Evolutionary conservation across 306 rosid genomes (phyloP).

Genomic region (Leucaena leucocephala): DNA sequence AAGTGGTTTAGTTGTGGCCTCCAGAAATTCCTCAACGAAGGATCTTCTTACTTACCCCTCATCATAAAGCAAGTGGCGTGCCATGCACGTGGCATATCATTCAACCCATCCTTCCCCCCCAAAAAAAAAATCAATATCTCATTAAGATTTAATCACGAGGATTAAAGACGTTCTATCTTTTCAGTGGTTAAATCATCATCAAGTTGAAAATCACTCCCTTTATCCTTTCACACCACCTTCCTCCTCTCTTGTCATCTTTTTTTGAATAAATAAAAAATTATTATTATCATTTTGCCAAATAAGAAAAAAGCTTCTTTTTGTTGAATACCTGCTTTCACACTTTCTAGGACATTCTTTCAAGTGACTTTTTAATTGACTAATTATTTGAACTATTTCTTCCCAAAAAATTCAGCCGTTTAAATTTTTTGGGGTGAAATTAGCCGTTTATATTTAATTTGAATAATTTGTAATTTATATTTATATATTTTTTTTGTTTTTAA

Average conservation of each 20-base stretch:
- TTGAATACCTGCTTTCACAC: not conserved
- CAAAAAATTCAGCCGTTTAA: not conserved
- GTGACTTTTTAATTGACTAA: not conserved
- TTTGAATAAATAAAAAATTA: not conserved
- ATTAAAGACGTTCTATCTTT: not conserved
- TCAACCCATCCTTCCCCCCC: not conserved
- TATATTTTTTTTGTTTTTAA: too few relatives aligned
- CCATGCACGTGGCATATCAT: conserved; percentile 4
- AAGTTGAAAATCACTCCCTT: not conserved
- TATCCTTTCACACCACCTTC: not conserved
- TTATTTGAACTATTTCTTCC: not conserved
- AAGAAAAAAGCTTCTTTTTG: not conserved
- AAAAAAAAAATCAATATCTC: not conserved
- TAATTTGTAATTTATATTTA: not conserved
- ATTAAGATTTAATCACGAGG: not conserved
- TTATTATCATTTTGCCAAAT: too few relatives aligned
- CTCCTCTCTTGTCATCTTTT: not conserved
- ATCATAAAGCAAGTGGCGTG: not conserved
- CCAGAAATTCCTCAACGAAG: conserved; percentile 3
- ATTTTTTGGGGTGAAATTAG: too few relatives aligned
- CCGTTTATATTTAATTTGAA: not conserved
- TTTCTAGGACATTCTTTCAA: not conserved
- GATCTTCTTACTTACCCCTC: not conserved
- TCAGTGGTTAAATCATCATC: not conserved
- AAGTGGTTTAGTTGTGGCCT: not conserved